A percentile compares a stretch with the other conserved stretches of the same genome.
Conservation (phyloP, 306 rosid genomes). For the Medicago lupulina region DNA sequence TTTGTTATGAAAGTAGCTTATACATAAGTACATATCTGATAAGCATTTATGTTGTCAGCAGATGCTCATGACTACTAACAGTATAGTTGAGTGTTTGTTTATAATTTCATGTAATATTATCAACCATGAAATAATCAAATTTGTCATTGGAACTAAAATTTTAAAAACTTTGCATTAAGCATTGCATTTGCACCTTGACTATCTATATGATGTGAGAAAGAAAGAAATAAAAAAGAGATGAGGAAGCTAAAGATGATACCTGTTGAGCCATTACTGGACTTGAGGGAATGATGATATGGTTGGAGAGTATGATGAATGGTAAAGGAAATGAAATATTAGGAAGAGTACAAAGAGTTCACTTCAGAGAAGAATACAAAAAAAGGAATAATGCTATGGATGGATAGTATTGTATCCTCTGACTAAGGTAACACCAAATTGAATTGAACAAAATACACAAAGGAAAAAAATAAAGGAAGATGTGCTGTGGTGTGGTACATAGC, state of each 20-base stretch:
- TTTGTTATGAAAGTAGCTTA: too few relatives aligned
- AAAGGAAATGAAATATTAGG: constrained; percentile 15
- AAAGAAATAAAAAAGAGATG: neutral
- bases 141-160: neutral
- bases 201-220: neutral
- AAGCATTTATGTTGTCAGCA: too few relatives aligned
- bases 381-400: constrained; percentile 34
- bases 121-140: neutral
- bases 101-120: too few relatives aligned
- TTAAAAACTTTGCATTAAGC: neutral
- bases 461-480: constrained; percentile 15
- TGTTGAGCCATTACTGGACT: constrained; percentile 58
- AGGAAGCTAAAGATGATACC: constrained; percentile 42
- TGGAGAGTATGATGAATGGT: neutral
- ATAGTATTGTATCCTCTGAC: constrained; percentile 26
- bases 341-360: constrained; percentile 32
- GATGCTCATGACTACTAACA: too few relatives aligned
- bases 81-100: too few relatives aligned
- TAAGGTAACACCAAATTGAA: constrained; percentile 28
- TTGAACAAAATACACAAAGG: constrained; percentile 21
- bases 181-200: neutral
- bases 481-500: neutral
- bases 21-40: too few relatives aligned
- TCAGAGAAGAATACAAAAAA: constrained; percentile 25
- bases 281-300: constrained; percentile 21